Evolutionary conservation across 306 rosid genomes (phyloP).

Genomic region (Fragaria iinumae): DNA sequence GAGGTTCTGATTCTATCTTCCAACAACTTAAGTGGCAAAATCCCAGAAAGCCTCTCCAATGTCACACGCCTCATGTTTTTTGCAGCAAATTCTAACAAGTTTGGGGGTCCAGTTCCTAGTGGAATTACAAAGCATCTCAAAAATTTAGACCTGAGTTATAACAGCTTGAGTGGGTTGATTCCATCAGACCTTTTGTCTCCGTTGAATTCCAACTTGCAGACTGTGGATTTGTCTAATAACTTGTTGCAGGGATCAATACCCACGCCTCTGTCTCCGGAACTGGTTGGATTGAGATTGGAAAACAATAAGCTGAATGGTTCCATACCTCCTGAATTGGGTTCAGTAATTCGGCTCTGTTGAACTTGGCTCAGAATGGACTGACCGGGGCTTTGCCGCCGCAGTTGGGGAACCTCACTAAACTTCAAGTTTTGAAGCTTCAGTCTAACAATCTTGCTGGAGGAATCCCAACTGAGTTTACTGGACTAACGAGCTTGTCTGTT

Average conservation of each 20-base stretch:
- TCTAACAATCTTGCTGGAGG: conserved; percentile 47
- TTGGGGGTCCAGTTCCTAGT: conserved; percentile 46
- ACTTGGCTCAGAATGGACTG: conserved; percentile 57
- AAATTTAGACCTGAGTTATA: conserved; percentile 66
- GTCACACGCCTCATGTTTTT: conserved; percentile 52
- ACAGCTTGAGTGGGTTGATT: conserved; percentile 36
- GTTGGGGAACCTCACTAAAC: conserved; percentile 49
- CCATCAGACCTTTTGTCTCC: conserved; percentile 54
- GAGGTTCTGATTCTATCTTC: conserved; percentile 56
- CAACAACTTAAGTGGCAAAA: conserved; percentile 38
- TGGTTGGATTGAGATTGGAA: conserved; percentile 69
- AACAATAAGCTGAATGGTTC: conserved; percentile 42
- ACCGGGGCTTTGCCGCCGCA: conserved; percentile 45
- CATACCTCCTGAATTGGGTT: conserved; percentile 48
- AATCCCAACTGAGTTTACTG: conserved; percentile 49
- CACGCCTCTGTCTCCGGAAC: conserved; percentile 29
- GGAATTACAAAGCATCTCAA: conserved; percentile 47
- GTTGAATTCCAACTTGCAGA: conserved; percentile 20
- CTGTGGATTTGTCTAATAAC: conserved; percentile 66
- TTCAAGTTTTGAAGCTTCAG: conserved; percentile 66
- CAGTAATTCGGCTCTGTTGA: conserved; percentile 50
- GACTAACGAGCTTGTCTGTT: conserved; percentile 24
- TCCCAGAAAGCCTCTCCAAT: conserved; percentile 42
- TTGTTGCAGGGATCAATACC: conserved; percentile 47
- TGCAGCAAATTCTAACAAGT: conserved; percentile 55